phyloP scores from a whole-genome alignment of 352 stramenopile species.

The Pythium dissimile region DNA sequence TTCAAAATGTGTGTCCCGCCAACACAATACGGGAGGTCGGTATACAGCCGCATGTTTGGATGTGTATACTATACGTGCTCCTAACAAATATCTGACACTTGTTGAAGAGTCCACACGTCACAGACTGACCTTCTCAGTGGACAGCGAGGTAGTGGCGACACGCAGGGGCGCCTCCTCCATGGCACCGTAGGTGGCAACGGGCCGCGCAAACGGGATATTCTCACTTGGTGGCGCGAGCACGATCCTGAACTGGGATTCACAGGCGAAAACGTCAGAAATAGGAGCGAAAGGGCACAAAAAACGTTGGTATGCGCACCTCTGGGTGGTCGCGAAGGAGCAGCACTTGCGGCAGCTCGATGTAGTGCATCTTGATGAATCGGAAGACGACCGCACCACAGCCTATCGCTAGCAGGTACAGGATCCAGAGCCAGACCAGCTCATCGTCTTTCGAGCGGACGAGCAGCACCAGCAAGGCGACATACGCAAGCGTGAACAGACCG shows the following conservation, averaged over 20 bases:
- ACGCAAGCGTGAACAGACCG: constrained; percentile 45
- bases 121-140: constrained; percentile 19
- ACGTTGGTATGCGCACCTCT: constrained; percentile 32
- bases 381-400: constrained; percentile 61
- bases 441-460: constrained; percentile 34
- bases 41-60: not conserved
- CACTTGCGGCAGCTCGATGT: constrained; percentile 69
- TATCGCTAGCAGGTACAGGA: constrained; percentile 56
- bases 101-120: constrained; percentile 23
- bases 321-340: constrained; percentile 56
- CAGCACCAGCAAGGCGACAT: constrained; percentile 33
- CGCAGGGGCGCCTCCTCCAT: constrained; percentile 17
- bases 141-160: constrained; percentile 7
- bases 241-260: constrained; percentile 41
- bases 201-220: constrained; percentile 56
- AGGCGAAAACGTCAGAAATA: not conserved
- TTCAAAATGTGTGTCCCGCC: constrained; percentile 20
- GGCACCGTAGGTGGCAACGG: constrained; percentile 42
- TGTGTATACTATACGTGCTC: constrained; percentile 16
- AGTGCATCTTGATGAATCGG: constrained; percentile 68
- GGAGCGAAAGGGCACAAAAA: not conserved
- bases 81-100: constrained; percentile 3
- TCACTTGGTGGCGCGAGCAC: constrained; percentile 36
- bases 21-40: not conserved
- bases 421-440: constrained; percentile 39